Evolutionary conservation across 768 basidiomycete genomes (phyloP), one percentile per base, ranked within the genome.

Genomic region (Rhizopogon sp.): DNA sequence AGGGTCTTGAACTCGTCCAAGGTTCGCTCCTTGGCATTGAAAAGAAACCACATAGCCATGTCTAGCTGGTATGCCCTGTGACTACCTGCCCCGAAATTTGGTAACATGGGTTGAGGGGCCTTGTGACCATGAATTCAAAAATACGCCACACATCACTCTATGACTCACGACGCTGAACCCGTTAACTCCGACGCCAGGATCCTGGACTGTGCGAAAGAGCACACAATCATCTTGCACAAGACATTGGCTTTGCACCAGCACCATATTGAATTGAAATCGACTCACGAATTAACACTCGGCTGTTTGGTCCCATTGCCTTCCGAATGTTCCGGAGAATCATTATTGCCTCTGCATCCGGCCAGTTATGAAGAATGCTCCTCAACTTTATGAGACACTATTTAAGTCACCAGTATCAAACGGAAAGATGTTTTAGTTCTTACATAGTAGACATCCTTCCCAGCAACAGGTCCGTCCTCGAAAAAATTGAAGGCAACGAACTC

Each of bases 51-150:
- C 78, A 80, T 78, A 51, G 70, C 72, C 39, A 80, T 49, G 53
- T 82, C 80, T 45, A 72, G 72, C 28, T 74, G 64, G 56, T 80
- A 79, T 35, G 66, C 66, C 4, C 73, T 62, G 39, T 74, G 63
- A 39, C 65, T 67, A 1, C 75, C 79, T 6, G 71, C 67, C n/a
- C 78, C 79, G 51, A 73, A 79, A 60, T 79, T 80, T 5, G 78
- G 70, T 3, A 80, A 67, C 44, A 80, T 63, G 0, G 77, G 79
- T 51, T 73, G 70, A 0, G 79, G 79, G 0, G 76, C 78, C 57
- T 45, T 46, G 8, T 46, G 61, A 64, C 58, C 43, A 31, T 56
- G 57, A 29, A 49, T 56, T 2, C 49, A 56, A 1, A 10, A 29
- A 10, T 3, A 45, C 9, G 6, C 16, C 10, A 29, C 1, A 16